Base-by-base conservation (phyloP, 257 asterid genomes). In the Fraxinus pennsylvanica region DNA sequence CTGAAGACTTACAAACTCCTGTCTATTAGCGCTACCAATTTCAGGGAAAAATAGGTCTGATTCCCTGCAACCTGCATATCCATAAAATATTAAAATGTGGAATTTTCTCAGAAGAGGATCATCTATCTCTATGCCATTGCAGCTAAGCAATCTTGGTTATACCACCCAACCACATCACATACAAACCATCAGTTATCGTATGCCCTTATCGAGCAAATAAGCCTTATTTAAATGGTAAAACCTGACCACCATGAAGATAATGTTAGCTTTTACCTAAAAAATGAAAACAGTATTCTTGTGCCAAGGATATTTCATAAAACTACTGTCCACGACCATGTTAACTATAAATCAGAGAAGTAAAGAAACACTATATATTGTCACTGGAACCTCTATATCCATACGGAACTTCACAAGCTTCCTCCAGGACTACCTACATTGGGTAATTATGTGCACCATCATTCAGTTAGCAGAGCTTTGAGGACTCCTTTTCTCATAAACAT, bases 21-120 rank as follows among this genome's bases (percentile, higher is more conserved):
- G 29, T 71, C 75, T 80, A 83, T 82, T 81, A 50, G 82, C 73
- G 52, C 61, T 54, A 67, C 76, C 77, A 81, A 50, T 36, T 74
- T 86, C 88, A 19, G 87, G 86, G 79, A 84, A 85, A 50, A 79
- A 77, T 75, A 71, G 76, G 76, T 79, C 84, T 68, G 86, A 73
- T 83, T 86, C 83, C 79, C 77, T 69, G 83, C 75, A 61, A 79
- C 88, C 94, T 91, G 89, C 81, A 86, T 43, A 85, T 72, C 61
- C 72, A 85, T 54, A 57, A 75, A 72, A 69, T 78, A 81, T 75
- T 22, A 82, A 69, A 78, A 38, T 75, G 54, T 45, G 69, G 36
- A 15, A 63, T 75, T 71, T 80, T 50, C 77, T 36, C 81, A 76
- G 43, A 77, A 59, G 41, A 78, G 30, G 76, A 79, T 67, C 72